Percentiles rank a stretch among this genome's conserved stretches.
Evolutionary conservation across 495 filamentous ascomycete genomes (phyloP).

Genomic region (Tuber umbilicatum): DNA sequence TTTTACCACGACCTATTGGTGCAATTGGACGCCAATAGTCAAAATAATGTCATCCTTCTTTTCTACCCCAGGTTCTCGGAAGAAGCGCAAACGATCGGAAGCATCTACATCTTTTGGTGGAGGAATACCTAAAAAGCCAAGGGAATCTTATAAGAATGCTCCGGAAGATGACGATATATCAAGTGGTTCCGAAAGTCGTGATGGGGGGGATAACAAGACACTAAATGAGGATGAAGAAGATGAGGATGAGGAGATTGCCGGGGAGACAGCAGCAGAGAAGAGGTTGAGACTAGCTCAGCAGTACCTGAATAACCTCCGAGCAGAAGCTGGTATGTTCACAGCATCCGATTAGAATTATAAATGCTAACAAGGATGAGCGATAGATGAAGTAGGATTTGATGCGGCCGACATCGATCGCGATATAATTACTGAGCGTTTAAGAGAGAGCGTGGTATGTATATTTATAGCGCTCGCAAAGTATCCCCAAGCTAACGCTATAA

Average conservation of each 20-base stretch:
- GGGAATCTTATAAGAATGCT: constrained; percentile 43
- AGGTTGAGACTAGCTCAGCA: constrained; percentile 82
- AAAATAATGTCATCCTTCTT: constrained; percentile 55
- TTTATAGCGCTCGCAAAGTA: background rate
- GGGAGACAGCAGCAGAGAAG: constrained; percentile 80
- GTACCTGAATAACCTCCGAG: constrained; percentile 80
- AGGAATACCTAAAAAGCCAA: constrained; percentile 46
- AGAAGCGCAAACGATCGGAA: constrained; percentile 65
- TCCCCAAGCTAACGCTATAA: constrained; percentile 11
- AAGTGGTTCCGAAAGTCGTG: constrained; percentile 67
- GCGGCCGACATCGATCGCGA: constrained; percentile 88
- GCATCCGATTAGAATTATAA: background rate
- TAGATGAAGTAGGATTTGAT: constrained; percentile 73
- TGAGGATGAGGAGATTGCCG: constrained; percentile 48
- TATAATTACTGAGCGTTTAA: constrained; percentile 77
- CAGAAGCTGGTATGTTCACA: constrained; percentile 54
- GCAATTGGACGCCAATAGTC: constrained; percentile 11
- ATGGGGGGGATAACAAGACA: constrained; percentile 25
- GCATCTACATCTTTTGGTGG: constrained; percentile 31
- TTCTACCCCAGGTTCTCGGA: constrained; percentile 65
- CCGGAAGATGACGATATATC: constrained; percentile 66
- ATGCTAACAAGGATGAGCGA: constrained; percentile 13
- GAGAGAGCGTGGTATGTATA: constrained; percentile 70
- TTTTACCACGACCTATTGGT: background rate
- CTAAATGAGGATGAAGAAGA: constrained; percentile 47